phyloP scores from a whole-genome alignment of 345 rosid genomes.

The Acer saccharum region DNA sequence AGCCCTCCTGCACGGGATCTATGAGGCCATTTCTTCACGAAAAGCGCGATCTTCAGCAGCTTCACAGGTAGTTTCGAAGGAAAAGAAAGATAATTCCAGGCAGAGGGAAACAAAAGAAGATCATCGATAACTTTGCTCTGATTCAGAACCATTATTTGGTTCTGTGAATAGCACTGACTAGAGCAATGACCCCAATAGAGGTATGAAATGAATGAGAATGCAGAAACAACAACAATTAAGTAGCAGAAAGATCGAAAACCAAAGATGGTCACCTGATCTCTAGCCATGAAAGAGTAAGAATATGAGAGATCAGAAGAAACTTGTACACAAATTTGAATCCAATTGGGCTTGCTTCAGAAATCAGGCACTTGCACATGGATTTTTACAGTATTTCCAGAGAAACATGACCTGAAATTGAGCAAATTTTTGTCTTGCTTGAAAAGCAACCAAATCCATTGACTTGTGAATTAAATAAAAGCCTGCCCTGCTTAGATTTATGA shows the following conservation, averaged over 20 bases:
- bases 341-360: neutral
- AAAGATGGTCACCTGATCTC: slow-evolving; percentile 38
- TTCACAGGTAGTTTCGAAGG: slow-evolving; percentile 35
- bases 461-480: slow-evolving; percentile 12
- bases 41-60: slow-evolving; percentile 71
- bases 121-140: slow-evolving; percentile 48
- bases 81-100: slow-evolving; percentile 81
- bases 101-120: slow-evolving; percentile 59
- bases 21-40: slow-evolving; percentile 91
- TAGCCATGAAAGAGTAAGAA: slow-evolving; percentile 46
- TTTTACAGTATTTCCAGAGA: neutral
- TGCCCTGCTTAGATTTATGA: slow-evolving; percentile 10
- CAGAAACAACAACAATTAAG: slow-evolving; percentile 42
- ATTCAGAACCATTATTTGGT: slow-evolving; percentile 24
- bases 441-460: slow-evolving; percentile 26
- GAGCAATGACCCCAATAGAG: slow-evolving; percentile 54
- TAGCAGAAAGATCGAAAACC: slow-evolving; percentile 56
- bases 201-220: slow-evolving; percentile 57
- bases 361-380: slow-evolving; percentile 38
- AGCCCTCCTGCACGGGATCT: slow-evolving; percentile 87
- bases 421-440: slow-evolving; percentile 1
- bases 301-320: slow-evolving; percentile 20
- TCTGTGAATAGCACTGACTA: slow-evolving; percentile 32
- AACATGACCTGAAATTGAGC: neutral
- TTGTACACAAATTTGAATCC: neutral